Evolutionary conservation across 306 rosid genomes (phyloP), one percentile per base, ranked within the genome.

Genomic region (Canavalia ensiformis): DNA sequence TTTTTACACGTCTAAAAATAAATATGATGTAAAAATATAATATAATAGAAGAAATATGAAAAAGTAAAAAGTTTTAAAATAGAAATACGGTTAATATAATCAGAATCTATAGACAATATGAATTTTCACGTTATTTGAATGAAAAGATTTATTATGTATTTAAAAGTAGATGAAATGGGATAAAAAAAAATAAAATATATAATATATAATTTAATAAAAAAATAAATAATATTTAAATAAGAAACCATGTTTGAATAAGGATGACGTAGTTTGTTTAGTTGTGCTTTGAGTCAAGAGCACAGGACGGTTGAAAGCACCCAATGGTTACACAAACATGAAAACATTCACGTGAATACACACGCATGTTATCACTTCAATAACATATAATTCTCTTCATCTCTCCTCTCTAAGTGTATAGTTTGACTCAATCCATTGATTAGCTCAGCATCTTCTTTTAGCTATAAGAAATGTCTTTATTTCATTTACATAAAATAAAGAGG

Each of bases 261-360:
- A 49, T 25, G 52, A n/a, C 28, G 28, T 34, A 37, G 8, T 8
- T 62, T 52, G 72, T 63, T 63, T 72, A 39, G 47, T 70, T 74
- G 49, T 12, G 29, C 37, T 82, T 10, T 54, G 13, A 46, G 71
- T 74, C 74, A 39, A 79, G 30, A 63, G 3, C 50, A 78, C 68
- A 46, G 56, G 57, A 42, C 35, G 29, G 39, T 56, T 51, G 66
- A 33, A 59, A 57, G 45, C 50, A 33, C 41, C 5, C 41, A 4
- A 6, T 7, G 1, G 1, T 7, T 57, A 7, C 63, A 68, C 84
- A 55, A 47, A 66, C 84, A 74, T 80, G 8, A 63, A 74, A 74
- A 74, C 68, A 74, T 57, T 75, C 89, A 83, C 91, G 83, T 86
- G 90, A 88, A 66, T 13, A 4, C 80, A 75, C 78, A 60, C 83